A percentile compares a stretch with the other conserved stretches of the same genome.
Evolutionary conservation across 306 rosid genomes (phyloP).

Genomic region (Dryas octopetala): DNA sequence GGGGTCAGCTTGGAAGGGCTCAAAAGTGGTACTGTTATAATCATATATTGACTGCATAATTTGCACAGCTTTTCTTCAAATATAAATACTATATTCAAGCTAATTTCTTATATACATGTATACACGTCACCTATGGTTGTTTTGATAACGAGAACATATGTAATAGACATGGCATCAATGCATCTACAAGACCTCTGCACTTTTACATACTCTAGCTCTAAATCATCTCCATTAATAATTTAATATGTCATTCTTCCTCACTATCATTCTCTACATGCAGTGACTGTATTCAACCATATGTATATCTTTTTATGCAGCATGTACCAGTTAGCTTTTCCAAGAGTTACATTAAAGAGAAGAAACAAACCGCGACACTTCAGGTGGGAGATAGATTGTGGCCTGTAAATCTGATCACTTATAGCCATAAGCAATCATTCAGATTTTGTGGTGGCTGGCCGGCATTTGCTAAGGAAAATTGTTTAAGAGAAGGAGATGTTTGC

Average conservation of each 20-base stretch:
- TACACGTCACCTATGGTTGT: not conserved
- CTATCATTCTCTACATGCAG: not conserved
- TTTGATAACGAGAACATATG: too few species aligned
- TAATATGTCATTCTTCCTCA: not conserved
- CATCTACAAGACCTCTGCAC: too few species aligned
- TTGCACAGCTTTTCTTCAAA: not conserved
- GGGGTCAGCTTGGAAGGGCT: not conserved
- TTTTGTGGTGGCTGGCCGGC: not conserved
- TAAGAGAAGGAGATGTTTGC: not conserved
- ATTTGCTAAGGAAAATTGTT: not conserved
- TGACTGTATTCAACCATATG: too few species aligned
- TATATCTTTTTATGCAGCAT: not conserved
- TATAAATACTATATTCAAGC: not conserved
- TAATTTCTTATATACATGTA: not conserved
- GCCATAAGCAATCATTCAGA: not conserved
- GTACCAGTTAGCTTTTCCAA: not conserved
- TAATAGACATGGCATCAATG: too few species aligned
- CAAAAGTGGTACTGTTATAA: not conserved
- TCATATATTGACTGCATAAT: not conserved
- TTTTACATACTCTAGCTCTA: not conserved
- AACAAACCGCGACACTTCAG: conserved; percentile 13
- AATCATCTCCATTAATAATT: not conserved
- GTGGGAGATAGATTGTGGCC: conserved; percentile 12
- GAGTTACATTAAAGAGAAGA: not conserved
- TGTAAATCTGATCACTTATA: not conserved